phyloP scores from a whole-genome alignment of 306 rosid species.

The Cucumis hystrix region DNA sequence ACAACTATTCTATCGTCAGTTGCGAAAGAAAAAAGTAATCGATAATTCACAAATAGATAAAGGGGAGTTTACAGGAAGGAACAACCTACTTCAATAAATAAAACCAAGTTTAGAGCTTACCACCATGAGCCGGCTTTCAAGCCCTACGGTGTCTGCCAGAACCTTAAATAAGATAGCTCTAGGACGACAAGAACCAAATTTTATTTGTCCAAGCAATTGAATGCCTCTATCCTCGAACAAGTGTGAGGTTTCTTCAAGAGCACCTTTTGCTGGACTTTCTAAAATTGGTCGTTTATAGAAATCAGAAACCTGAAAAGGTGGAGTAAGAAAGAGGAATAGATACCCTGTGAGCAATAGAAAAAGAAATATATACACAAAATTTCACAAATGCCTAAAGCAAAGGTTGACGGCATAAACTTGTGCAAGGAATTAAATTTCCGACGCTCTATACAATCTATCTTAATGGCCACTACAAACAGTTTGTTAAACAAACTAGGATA shows the following conservation, averaged over 20 bases:
- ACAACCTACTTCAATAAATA: constrained; percentile 10
- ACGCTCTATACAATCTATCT: neutral
- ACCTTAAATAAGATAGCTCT: constrained; percentile 90
- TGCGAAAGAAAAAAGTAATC: neutral
- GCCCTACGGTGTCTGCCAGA: constrained; percentile 93
- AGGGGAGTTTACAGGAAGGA: neutral
- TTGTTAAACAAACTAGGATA: neutral
- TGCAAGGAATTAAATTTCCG: neutral
- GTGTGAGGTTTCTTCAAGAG: constrained; percentile 63
- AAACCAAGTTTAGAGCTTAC: constrained; percentile 36
- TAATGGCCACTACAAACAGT: neutral
- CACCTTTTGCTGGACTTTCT: constrained; percentile 93
- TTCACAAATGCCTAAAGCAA: constrained; percentile 21
- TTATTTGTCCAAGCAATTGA: constrained; percentile 90
- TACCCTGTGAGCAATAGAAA: neutral
- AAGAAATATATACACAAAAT: constrained; percentile 8
- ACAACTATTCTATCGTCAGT: neutral
- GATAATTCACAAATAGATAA: neutral
- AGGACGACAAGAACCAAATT: constrained; percentile 86
- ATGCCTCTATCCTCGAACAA: constrained; percentile 77
- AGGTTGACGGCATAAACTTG: neutral
- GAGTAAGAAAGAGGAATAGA: neutral
- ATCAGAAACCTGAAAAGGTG: constrained; percentile 58
- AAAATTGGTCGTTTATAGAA: constrained; percentile 67
- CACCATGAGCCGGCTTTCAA: constrained; percentile 84